Base-by-base conservation (phyloP, 2,329 filamentous ascomycete species). In the Hypoxylon sp. region DNA sequence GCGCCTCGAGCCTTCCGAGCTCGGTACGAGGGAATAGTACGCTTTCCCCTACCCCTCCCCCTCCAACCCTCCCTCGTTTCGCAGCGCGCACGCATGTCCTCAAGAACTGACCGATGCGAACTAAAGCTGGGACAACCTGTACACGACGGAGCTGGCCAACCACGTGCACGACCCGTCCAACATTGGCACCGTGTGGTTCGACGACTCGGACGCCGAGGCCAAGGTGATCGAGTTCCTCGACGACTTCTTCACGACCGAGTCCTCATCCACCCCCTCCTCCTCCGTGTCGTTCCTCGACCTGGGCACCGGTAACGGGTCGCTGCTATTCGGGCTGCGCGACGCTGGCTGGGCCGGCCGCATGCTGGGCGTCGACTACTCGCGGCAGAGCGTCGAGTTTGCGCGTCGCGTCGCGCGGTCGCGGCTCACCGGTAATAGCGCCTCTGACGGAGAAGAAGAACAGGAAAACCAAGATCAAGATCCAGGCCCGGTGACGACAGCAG, bases 151-250 rank as follows among this genome's bases (percentile, higher is more conserved):
- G 74, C 80, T 92, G 49, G 73, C 78, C 58, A 94, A 95, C 77
- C 85, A 93, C 74, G 77, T 84, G 50, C 74, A 83, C 61, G 86
- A 96, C 76, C 86, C 90, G 8, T 76, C 83, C 54, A 91, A 97
- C 79, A 89, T 89, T 58, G 94, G 94, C 65, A 96, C 92, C 24
- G 87, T 95, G 68, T 99, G 95, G 95, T 99, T 99, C 82, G 89
- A 92, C 73, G 95, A 98, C 77, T 90, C 92, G 26, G 87, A 89
- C 70, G 95, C 95, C 60, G 91, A 97, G 70, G 81, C 87, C 61
- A 93, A 93, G 70, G 86, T 96, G 58, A 76, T 96, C 20, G 74
- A 79, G 8, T 92, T 89, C 72, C 83, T 96, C 72, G 85, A 62
- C 67, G 65, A 65, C 24, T 63, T 73, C 17, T 55, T 70, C 26